Evolutionary conservation across 371 early-diverging fungal species (phyloP).

Genomic region (Saksenaea oblongispora): DNA sequence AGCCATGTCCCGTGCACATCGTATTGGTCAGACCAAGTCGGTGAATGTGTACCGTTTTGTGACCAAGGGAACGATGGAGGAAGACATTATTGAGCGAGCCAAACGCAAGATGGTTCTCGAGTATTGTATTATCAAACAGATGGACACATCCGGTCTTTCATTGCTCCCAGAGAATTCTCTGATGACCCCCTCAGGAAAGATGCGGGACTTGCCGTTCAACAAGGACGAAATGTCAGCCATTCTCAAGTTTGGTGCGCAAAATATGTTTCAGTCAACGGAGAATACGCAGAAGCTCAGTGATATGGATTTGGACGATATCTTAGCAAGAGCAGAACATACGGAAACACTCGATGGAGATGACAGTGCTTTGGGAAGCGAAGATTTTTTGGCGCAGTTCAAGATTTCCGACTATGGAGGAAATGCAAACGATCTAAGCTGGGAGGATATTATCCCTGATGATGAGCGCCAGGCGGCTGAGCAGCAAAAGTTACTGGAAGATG

Average conservation of each 20-base stretch:
- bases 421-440: slow-evolving; percentile 83
- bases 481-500: slow-evolving; percentile 54
- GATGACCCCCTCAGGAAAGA: slow-evolving; percentile 45
- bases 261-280: slow-evolving; percentile 87
- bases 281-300: slow-evolving; percentile 82
- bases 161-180: slow-evolving; percentile 60
- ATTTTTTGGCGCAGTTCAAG: slow-evolving; percentile 93
- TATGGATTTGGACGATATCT: slow-evolving; percentile 93
- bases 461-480: slow-evolving; percentile 73
- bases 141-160: slow-evolving; percentile 93
- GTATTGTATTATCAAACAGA: slow-evolving; percentile 96
- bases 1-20: slow-evolving; percentile 99
- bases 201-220: slow-evolving; percentile 52
- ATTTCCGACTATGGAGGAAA: slow-evolving; percentile 90
- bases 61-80: slow-evolving; percentile 97
- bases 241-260: slow-evolving; percentile 96
- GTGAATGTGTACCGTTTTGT: slow-evolving; percentile 99
- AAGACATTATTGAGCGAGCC: slow-evolving; percentile 97
- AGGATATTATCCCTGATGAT: slow-evolving; percentile 92
- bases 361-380: slow-evolving; percentile 75
- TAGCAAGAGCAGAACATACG: slow-evolving; percentile 91
- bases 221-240: slow-evolving; percentile 92
- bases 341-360: slow-evolving; percentile 76
- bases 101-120: slow-evolving; percentile 98
- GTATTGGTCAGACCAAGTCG: slow-evolving; percentile 98